Evolutionary conservation across 768 basidiomycete genomes (phyloP).

Genomic region (Russula foetens): DNA sequence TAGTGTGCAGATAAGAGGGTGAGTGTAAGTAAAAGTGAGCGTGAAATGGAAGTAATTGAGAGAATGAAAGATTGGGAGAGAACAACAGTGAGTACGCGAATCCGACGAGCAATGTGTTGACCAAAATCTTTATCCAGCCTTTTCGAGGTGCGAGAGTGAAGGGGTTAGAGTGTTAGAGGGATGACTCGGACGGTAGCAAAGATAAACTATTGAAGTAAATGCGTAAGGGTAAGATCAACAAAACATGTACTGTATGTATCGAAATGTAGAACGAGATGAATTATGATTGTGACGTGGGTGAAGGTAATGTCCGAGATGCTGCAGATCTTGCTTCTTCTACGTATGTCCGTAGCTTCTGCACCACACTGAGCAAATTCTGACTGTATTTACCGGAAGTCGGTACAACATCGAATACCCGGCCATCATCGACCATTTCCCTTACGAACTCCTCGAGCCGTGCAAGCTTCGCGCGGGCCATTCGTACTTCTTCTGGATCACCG

Average conservation of each 20-base stretch:
- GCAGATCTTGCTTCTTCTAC: conserved; percentile 41
- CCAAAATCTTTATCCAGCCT: too few relatives aligned
- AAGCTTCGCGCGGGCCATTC: conserved; percentile 51
- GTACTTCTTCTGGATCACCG: conserved; percentile 34
- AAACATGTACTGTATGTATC: neutral
- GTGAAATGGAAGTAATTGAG: too few relatives aligned
- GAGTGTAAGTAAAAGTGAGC: too few relatives aligned
- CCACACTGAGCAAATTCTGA: conserved; percentile 67
- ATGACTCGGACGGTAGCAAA: neutral
- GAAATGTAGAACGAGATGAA: neutral
- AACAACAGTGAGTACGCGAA: too few relatives aligned
- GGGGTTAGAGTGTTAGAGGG: neutral
- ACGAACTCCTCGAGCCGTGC: conserved; percentile 49
- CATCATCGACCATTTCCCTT: conserved; percentile 35
- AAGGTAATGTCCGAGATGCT: neutral
- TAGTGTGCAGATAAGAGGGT: too few relatives aligned
- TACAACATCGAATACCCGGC: conserved; percentile 53
- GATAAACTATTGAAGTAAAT: conserved; percentile 33
- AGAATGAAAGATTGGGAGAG: too few relatives aligned
- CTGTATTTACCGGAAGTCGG: conserved; percentile 82
- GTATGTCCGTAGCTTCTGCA: conserved; percentile 58
- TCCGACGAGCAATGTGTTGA: too few relatives aligned
- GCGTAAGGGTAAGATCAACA: neutral
- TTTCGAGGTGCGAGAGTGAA: neutral
- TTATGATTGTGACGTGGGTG: neutral